Base-by-base conservation (phyloP, 345 rosid species). In the Lepidium sativum region DNA sequence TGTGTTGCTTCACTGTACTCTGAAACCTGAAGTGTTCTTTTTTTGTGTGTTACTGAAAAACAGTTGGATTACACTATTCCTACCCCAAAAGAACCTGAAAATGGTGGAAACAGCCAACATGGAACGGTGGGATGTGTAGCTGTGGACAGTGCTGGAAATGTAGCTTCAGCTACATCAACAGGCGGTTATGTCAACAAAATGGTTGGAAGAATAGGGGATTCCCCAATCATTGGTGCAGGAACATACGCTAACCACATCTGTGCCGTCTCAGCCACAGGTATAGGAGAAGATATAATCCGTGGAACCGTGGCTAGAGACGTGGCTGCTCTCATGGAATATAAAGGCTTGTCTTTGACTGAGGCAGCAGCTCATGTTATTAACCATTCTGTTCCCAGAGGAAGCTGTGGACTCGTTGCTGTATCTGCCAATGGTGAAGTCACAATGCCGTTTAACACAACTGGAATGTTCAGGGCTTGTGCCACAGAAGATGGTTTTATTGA, bases 51-150 rank as follows among this genome's bases (percentile, higher is more conserved):
- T 50, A 37, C 49, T 38, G 0, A 13, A 8, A 33, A 11, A 39
- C 84, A 94, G 99, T 78, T 90, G 51, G 99, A 87, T 63, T 87
- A 80, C 75, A 84, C 97, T 8, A 78, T 49, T 40, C 94, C 95
- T 17, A 56, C 75, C 23, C 72, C 54, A 7, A 71, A 74, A 47
- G 74, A 64, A 37, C 50, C 60, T 12, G 41, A 16, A 40, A 63
- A 60, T 15, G 68, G 65, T 54, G 87, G 83, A 0, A 84, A 86
- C 33, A 84, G 88, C 79, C 91, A 80, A 61, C 66, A 62, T 53
- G 99, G 97, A 72, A 90, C 96, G 0, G 99, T 94, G 11, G 99
- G 97, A 32, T 90, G 99, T 59, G 99, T 94, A 23, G 99, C 97
- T 7, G 96, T 94, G 35, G 97, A 94, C 71, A 67, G 7, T 8